Evolutionary conservation across 495 filamentous ascomycete genomes (phyloP), one percentile per base, ranked within the genome.

Genomic region (Hypoxylon lenormandii): DNA sequence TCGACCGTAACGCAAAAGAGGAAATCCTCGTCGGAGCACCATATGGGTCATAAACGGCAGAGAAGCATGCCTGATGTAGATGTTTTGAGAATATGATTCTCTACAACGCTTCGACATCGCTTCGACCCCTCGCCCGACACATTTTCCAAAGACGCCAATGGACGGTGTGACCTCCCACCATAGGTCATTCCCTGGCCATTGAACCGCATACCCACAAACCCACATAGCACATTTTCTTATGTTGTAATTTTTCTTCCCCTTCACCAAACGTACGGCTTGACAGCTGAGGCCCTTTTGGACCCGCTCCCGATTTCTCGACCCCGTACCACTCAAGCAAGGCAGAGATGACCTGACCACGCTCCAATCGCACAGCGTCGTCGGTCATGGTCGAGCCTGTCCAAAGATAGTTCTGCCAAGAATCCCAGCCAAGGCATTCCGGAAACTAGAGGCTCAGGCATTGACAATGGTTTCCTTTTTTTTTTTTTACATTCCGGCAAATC

Each of bases 1-100:
- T 74, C 78, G 12, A 58, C 73, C 12, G 56, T 71, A 10, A 76
- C 77, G 16, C 77, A 79, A 56, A 87, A 86, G 80, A 80, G 84
- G 26, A 85, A 85, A 66, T 80, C 81, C 47, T 70, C 81, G 18
- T 71, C 72, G 37, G 77, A 72, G 45, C 69, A 74, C 66, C 70
- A 66, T 33, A 60, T 60, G 21, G 66, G 74, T 49, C 83, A 86
- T 72, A 87, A 86, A 74, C 77, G 80, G 22, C 82, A 81, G 58
- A 77, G 80, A 53, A 85, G 83, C 70, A 73, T 85, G 46, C 76
- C 80, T 28, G 82, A 82, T 57, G 73, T 81, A 26, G 73, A 76
- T 16, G 55, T 49, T 36, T 56, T 77, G 19, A 51, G 59, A 43
- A 51, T 73, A 36, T 78, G 55, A 61, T 43, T 33, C 43, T 64